These are phyloP conservation scores for Lasiosphaeria miniovina DNA, from an alignment of 495 filamentous ascomycete species.

Conservation along the genomic window DNA sequence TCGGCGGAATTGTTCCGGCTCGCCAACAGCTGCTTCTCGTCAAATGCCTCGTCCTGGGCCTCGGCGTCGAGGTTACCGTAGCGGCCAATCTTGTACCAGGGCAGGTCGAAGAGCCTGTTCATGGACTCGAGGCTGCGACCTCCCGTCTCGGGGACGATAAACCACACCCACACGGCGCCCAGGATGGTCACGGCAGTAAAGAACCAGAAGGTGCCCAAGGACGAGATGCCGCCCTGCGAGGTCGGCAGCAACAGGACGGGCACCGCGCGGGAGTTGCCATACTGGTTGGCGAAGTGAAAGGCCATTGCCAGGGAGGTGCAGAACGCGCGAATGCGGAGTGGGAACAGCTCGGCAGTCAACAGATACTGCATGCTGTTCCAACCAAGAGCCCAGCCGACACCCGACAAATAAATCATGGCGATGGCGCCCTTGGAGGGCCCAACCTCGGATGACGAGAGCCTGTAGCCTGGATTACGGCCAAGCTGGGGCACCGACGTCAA, in stretches of 20 bases:
- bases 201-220: slow-evolving; percentile 61
- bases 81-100: slow-evolving; percentile 63
- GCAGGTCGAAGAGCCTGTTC: slow-evolving; percentile 64
- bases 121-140: slow-evolving; percentile 61
- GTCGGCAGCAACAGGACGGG: slow-evolving; percentile 53
- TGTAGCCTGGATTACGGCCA: slow-evolving; percentile 35
- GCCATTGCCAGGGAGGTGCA: slow-evolving; percentile 51
- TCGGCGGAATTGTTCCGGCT: no score
- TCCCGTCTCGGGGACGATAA: slow-evolving; percentile 66
- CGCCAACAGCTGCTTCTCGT: slow-evolving; percentile 15
- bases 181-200: slow-evolving; percentile 61
- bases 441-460: slow-evolving; percentile 30
- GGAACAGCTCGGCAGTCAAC: slow-evolving; percentile 72
- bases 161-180: slow-evolving; percentile 56
- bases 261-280: slow-evolving; percentile 60
- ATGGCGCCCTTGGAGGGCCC: slow-evolving; percentile 53
- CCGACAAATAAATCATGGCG: slow-evolving; percentile 65
- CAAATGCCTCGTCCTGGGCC: slow-evolving; percentile 36
- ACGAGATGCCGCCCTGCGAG: slow-evolving; percentile 46
- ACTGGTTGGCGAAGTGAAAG: slow-evolving; percentile 71
- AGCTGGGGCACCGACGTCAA: slow-evolving; percentile 52
- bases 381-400: slow-evolving; percentile 67
- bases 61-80: slow-evolving; percentile 58
- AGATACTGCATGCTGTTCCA: slow-evolving; percentile 78
- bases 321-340: slow-evolving; percentile 54